Evolutionary conservation across 805 yeast species (phyloP).

Genomic region (Pichia exigua): DNA sequence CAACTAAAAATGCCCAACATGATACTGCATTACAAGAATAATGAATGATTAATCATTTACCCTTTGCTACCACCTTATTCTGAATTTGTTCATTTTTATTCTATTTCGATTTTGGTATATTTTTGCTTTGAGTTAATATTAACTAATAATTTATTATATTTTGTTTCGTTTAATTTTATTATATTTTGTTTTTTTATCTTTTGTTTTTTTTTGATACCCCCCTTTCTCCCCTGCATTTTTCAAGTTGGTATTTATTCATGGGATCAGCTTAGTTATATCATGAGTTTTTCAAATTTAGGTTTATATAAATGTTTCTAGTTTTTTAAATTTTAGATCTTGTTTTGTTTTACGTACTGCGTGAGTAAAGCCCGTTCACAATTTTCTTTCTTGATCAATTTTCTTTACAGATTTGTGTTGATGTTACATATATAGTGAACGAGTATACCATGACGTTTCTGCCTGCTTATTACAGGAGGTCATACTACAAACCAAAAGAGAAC

Average conservation of each 20-base stretch:
- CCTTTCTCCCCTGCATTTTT: neutral
- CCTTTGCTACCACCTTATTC: neutral
- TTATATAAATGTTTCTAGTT: no score
- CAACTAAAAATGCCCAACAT: neutral
- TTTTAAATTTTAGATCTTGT: neutral
- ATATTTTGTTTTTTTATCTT: no score
- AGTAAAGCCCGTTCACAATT: neutral
- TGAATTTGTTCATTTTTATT: neutral
- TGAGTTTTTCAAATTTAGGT: neutral
- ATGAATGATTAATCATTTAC: neutral
- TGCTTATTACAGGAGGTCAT: neutral
- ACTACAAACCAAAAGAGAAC: neutral
- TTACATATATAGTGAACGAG: neutral
- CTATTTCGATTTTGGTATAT: neutral
- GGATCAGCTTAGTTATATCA: neutral
- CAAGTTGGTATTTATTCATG: no score
- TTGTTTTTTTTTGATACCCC: no score
- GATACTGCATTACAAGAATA: neutral
- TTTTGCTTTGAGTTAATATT: neutral
- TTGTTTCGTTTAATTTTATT: neutral
- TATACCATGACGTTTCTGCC: neutral
- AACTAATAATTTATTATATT: neutral
- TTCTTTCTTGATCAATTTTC: neutral
- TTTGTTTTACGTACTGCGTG: neutral
- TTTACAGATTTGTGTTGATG: neutral